Evolutionary conservation across 129 eudicot species (phyloP).

Genomic region (Ambrosia artemisiifolia): DNA sequence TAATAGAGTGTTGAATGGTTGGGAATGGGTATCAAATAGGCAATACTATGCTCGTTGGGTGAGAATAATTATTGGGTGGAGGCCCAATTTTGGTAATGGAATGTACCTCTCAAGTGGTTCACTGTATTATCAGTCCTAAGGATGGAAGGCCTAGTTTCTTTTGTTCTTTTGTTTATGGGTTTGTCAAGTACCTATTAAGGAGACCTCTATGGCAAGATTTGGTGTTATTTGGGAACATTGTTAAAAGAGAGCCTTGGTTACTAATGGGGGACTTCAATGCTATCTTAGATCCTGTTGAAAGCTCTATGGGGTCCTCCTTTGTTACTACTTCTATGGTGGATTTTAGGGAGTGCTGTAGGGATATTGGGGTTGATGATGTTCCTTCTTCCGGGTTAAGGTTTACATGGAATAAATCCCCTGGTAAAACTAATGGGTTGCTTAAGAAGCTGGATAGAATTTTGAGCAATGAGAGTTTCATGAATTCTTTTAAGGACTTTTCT

Average conservation of each 20-base stretch:
- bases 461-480: background rate
- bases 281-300: background rate
- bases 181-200: background rate
- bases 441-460: background rate
- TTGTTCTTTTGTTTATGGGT: background rate
- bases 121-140: background rate
- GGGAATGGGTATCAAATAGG: background rate
- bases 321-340: background rate
- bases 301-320: background rate
- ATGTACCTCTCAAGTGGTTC: background rate
- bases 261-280: background rate
- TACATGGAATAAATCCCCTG: background rate
- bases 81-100: background rate
- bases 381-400: background rate
- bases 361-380: no score
- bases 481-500: no score
- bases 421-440: background rate
- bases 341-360: background rate
- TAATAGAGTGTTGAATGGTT: accelerated
- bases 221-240: accelerated
- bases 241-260: background rate
- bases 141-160: background rate
- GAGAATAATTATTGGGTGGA: background rate
- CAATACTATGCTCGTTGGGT: accelerated
- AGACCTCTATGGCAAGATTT: background rate